These are phyloP conservation scores for Protostelium mycophagum DNA, from an alignment of 78 protist species.

Conservation along the genomic window DNA sequence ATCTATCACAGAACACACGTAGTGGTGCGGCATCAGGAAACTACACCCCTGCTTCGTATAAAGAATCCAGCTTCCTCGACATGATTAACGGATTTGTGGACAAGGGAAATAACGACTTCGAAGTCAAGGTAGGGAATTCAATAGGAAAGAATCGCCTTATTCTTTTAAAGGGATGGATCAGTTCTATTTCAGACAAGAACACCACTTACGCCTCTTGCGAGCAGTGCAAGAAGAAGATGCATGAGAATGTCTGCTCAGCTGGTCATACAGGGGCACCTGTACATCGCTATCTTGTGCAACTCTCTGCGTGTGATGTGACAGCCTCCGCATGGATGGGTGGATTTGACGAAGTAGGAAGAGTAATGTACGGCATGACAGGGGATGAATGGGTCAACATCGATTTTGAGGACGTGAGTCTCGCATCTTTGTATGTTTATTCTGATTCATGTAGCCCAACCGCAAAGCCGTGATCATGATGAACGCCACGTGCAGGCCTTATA, in stretches of 20 bases:
- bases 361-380: not conserved
- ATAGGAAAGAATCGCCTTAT: no score
- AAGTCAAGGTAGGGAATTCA: no score
- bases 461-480: not conserved
- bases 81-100: no score
- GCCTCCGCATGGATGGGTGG: not conserved
- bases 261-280: not conserved
- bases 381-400: not conserved
- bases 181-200: not conserved
- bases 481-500: not conserved
- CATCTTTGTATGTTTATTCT: no score
- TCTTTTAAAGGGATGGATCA: not conserved
- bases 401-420: not conserved
- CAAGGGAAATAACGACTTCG: not conserved
- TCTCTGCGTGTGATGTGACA: not conserved
- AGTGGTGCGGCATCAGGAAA: no score
- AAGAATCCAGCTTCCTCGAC: no score
- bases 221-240: not conserved
- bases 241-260: not conserved
- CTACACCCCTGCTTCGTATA: no score
- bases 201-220: not conserved
- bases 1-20: no score
- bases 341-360: not conserved
- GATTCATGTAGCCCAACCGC: no score
- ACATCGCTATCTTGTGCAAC: not conserved